Evolutionary conservation across 2,329 filamentous ascomycete species (phyloP), one percentile per base, ranked within the genome.

Genomic region (Cladophialophora yegresii): DNA sequence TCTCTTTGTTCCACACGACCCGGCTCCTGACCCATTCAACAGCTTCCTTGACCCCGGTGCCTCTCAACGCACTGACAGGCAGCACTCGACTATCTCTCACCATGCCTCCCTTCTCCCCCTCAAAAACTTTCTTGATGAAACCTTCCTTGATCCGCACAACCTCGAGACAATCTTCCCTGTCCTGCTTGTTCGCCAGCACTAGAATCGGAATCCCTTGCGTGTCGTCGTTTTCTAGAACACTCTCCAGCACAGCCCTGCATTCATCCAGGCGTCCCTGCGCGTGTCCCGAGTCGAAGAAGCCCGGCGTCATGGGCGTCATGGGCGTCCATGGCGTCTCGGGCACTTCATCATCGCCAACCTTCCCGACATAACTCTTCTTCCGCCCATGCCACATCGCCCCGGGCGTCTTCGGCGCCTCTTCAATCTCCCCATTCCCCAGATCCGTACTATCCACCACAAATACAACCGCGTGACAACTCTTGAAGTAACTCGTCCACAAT

Each of bases 111-210:
- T 93, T 95, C 75, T 96, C 91, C 22, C 95, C 91, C 81, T 98
- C 93, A 81, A 96, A 95, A 23, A 99, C 93, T 80, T 90, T 92
- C 78, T 96, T 89, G 58, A 99, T 93, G 61, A 98, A 82, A 0
- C 93, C 95, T 77, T 99, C 95, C 79, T 99, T 99, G 75, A 99
- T 97, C 69, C 92, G 84, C 65, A 98, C 93, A 1, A 97, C 95
- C 82, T 99, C 95, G 58, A 98, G 91, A 71, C 93, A 98, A 77
- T 98, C 95, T 78, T 99, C 95, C 1, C 93, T 82, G 76, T 99
- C 95, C 80, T 99, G 95, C 79, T 99, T 99, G 76, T 99, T 99
- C 66, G 95, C 95, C 69, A 99, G 80, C 55, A 99, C 91, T 62
- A 99, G 80, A 61, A 99, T 83, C 23, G 95, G 95, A 67, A 99